Conservation (phyloP, 768 basidiomycete genomes). For the Rhodotorula kratochvilovae region DNA sequence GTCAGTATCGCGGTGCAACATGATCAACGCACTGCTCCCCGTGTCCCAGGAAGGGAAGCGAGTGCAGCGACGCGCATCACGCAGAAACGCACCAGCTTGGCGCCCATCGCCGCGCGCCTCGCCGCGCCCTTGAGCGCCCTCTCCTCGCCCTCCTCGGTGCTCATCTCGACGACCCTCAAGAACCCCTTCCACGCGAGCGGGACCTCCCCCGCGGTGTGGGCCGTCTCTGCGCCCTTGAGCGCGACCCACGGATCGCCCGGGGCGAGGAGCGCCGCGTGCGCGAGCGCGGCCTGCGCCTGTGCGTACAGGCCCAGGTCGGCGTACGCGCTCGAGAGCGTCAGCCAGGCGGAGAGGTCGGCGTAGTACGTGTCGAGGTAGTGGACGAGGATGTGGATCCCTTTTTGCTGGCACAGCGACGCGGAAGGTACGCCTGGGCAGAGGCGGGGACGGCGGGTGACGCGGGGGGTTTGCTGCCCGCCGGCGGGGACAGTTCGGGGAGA, state of each 20-base stretch:
- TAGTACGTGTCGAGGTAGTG: constrained; percentile 80
- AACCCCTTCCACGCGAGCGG: constrained; percentile 73
- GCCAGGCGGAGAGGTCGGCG: constrained; percentile 80
- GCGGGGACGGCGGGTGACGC: not conserved
- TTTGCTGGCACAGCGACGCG: constrained; percentile 58
- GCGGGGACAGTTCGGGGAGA: not conserved
- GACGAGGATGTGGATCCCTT: constrained; percentile 66
- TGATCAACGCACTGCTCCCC: too few relatives aligned
- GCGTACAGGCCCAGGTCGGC: constrained; percentile 71
- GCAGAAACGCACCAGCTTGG: constrained; percentile 27
- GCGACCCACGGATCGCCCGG: constrained; percentile 82
- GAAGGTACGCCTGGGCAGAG: not conserved
- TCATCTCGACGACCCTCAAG: constrained; percentile 74
- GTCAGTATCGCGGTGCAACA: not conserved
- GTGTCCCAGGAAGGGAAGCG: too few relatives aligned
- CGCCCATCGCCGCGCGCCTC: constrained; percentile 38
- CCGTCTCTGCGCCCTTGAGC: constrained; percentile 81
- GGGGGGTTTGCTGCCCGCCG: not conserved
- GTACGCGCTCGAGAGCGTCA: constrained; percentile 78
- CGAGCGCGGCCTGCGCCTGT: constrained; percentile 66
- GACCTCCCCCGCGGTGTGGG: constrained; percentile 71
- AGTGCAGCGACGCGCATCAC: too few relatives aligned
- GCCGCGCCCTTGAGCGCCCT: constrained; percentile 23
- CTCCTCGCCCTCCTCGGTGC: constrained; percentile 48
- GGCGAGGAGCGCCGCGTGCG: constrained; percentile 72